These are phyloP conservation scores for Blastobotrys americana DNA, from an alignment of 805 yeast genomes.

Conservation along the genomic window DNA sequence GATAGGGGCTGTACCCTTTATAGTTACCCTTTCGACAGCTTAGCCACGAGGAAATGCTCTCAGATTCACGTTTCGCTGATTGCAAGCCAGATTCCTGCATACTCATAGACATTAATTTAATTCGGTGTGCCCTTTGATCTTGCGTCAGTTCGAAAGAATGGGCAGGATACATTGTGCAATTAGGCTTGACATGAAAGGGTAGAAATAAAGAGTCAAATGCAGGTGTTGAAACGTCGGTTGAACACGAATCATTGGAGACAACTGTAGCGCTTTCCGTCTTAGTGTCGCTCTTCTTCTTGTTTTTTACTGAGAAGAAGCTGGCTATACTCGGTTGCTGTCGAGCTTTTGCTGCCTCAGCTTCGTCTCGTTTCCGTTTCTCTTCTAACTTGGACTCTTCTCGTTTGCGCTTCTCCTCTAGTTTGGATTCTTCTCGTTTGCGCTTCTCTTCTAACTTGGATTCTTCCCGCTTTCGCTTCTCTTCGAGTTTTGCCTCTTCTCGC, in stretches of 20 bases:
- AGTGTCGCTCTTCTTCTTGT: constrained; percentile 6
- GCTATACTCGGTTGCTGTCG: constrained; percentile 21
- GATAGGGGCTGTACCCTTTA: constrained; percentile 16
- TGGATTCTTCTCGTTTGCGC: constrained; percentile 13
- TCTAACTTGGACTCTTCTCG: constrained; percentile 13
- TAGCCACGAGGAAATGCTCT: constrained; percentile 8
- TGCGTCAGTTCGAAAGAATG: constrained; percentile 5
- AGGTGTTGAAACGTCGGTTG: constrained; percentile 10
- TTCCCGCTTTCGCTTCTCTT: constrained; percentile 13
- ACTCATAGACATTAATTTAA: not conserved
- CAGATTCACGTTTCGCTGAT: not conserved
- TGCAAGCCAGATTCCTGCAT: no score
- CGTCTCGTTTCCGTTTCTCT: constrained; percentile 13
- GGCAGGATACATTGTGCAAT: constrained; percentile 17
- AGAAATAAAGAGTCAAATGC: constrained; percentile 27
- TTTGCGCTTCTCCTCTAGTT: constrained; percentile 16
- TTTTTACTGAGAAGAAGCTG: constrained; percentile 17
- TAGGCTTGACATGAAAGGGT: constrained; percentile 29
- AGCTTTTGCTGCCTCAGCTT: constrained; percentile 9
- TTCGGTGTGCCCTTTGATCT: not conserved
- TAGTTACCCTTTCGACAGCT: constrained; percentile 9
- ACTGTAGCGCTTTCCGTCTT: not conserved
- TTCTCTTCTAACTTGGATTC: no score
- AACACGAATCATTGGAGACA: constrained; percentile 9
- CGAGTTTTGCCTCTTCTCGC: no score